Conservation (phyloP, 2,329 filamentous ascomycete genomes). For the Trichoderma guizhouense region DNA sequence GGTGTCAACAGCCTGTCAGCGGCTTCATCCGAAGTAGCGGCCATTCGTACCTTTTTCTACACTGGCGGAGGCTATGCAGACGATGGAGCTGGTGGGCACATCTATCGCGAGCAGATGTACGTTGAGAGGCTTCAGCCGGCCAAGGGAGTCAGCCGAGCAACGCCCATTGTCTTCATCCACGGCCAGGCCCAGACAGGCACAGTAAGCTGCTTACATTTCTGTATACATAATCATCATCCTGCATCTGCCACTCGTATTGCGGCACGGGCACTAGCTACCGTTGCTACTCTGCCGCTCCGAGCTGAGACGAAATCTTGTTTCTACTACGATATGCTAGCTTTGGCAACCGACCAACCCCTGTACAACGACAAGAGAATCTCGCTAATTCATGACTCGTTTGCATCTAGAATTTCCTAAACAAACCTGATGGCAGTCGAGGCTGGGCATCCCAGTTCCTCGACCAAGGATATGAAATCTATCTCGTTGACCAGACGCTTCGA, state of each 20-base stretch:
- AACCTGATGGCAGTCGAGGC: slow-evolving; percentile 36
- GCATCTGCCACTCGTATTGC: background rate
- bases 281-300: background rate
- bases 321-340: background rate
- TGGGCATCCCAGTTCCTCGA: slow-evolving; percentile 48
- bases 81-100: slow-evolving; percentile 30
- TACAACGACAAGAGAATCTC: background rate
- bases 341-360: background rate
- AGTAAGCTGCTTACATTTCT: slow-evolving; percentile 26
- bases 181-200: slow-evolving; percentile 41
- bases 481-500: slow-evolving; percentile 45
- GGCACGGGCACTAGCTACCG: too few relatives aligned
- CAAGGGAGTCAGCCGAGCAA: slow-evolving; percentile 23
- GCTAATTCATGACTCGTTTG: background rate
- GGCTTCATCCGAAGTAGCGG: slow-evolving; percentile 19
- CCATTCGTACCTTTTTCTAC: slow-evolving; percentile 34
- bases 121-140: slow-evolving; percentile 46
- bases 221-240: background rate
- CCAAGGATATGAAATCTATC: slow-evolving; percentile 46
- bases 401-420: slow-evolving; percentile 38
- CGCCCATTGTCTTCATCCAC: slow-evolving; percentile 43
- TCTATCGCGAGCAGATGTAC: slow-evolving; percentile 48
- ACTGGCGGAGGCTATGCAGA: slow-evolving; percentile 36
- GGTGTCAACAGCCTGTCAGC: background rate
- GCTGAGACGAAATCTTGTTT: background rate